phyloP scores from a whole-genome alignment of 106 monocot species.

The Posidonia australis region DNA sequence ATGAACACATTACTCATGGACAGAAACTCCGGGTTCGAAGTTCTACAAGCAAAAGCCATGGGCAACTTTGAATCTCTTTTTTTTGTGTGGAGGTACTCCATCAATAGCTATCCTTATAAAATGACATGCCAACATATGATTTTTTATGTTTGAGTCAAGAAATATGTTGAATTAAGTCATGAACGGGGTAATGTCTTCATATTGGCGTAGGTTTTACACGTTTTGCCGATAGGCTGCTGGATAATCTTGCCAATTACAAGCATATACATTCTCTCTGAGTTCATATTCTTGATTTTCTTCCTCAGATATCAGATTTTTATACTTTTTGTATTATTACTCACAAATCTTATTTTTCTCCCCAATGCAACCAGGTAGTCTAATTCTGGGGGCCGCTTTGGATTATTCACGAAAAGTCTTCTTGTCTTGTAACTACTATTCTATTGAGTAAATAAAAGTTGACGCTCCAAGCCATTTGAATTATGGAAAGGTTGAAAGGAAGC shows the following conservation, averaged over 20 bases:
- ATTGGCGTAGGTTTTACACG: too few species aligned
- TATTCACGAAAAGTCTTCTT: not conserved
- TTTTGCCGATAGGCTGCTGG: not conserved
- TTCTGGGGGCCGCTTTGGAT: too few species aligned
- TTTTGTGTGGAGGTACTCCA: not conserved
- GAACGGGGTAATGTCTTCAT: too few species aligned
- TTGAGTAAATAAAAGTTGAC: not conserved
- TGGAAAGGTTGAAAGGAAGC: too few species aligned
- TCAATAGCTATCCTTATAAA: not conserved
- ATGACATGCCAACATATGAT: not conserved
- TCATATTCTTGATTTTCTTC: not conserved
- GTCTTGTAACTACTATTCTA: not conserved
- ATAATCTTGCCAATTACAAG: not conserved
- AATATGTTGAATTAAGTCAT: not conserved
- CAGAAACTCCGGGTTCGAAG: conserved; percentile 40
- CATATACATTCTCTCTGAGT: not conserved
- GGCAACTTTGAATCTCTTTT: conserved; percentile 30
- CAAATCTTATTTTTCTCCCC: not conserved
- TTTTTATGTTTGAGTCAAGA: not conserved
- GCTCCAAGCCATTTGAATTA: too few species aligned
- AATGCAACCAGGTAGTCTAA: not conserved
- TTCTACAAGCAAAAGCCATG: conserved; percentile 51
- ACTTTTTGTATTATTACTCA: not conserved
- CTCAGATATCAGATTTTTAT: not conserved
- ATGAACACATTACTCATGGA: conserved; percentile 48